A percentile compares a stretch with the other conserved stretches of the same genome.
Evolutionary conservation across 2,329 filamentous ascomycete species (phyloP).

Genomic region (Leptographium procerum): DNA sequence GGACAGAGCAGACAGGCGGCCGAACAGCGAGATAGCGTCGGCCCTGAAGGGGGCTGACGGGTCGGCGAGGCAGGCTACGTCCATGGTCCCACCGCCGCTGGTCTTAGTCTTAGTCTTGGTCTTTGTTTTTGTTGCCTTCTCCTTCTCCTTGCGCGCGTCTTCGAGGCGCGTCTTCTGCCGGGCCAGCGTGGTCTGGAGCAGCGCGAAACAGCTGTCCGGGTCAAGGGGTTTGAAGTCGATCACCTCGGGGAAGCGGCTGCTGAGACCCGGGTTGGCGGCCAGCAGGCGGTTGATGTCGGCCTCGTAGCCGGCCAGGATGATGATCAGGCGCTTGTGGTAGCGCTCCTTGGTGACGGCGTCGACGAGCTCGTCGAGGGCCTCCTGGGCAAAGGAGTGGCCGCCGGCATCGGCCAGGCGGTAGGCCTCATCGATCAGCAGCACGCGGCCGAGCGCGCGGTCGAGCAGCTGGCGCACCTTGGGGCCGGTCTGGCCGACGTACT

Average conservation of each 20-base stretch:
- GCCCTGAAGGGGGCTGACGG: background rate
- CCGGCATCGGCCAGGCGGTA: conserved; percentile 49
- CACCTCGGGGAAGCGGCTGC: conserved; percentile 52
- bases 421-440: conserved; percentile 63
- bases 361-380: conserved; percentile 43
- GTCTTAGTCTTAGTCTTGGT: too few relatives aligned
- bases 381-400: conserved; percentile 42
- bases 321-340: conserved; percentile 48
- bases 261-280: conserved; percentile 48
- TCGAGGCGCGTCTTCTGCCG: background rate
- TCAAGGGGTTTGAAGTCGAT: conserved; percentile 43
- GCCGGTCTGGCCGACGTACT: conserved; percentile 59
- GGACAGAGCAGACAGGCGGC: conserved; percentile 26
- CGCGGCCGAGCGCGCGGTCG: conserved; percentile 50
- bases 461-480: conserved; percentile 51
- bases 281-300: conserved; percentile 54
- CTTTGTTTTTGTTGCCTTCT: too few relatives aligned
- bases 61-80: background rate
- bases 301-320: conserved; percentile 60
- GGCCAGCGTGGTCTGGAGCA: conserved; percentile 16
- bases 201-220: conserved; percentile 32
- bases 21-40: background rate
- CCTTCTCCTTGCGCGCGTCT: background rate
- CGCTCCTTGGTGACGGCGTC: conserved; percentile 41
- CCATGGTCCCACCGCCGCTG: too few relatives aligned